These are phyloP conservation scores for Ophiosphaerella herpotricha DNA, from an alignment of 2,329 filamentous ascomycete species.

Conservation along the genomic window DNA sequence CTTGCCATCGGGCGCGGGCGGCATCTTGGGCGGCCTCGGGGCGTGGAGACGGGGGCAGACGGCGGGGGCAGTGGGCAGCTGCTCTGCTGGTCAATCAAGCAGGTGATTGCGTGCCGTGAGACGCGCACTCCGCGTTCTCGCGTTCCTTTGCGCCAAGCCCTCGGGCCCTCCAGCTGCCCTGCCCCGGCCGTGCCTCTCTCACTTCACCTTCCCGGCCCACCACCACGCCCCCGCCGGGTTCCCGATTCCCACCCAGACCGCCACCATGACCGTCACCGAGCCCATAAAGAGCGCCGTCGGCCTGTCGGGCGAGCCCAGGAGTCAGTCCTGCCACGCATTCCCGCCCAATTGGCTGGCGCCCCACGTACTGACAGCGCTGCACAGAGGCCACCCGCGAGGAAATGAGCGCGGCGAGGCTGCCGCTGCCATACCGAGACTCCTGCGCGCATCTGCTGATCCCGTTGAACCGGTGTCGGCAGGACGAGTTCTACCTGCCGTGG, in stretches of 20 bases:
- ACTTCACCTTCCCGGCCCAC: conserved; percentile 16
- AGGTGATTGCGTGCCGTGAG: conserved; percentile 20
- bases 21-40: conserved; percentile 36
- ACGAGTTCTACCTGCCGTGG: conserved; percentile 95
- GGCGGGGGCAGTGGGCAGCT: conserved; percentile 1
- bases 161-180: conserved; percentile 16
- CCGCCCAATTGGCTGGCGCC: conserved; percentile 23
- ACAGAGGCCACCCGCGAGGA: conserved; percentile 82
- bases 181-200: conserved; percentile 10
- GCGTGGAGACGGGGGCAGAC: conserved; percentile 1
- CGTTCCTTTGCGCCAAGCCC: conserved; percentile 21
- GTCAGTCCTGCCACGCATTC: conserved; percentile 33
- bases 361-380: conserved; percentile 33
- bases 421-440: conserved; percentile 89
- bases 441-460: conserved; percentile 95
- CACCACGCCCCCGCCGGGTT: conserved; percentile 12
- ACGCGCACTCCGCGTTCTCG: conserved; percentile 23
- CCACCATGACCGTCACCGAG: conserved; percentile 51
- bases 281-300: conserved; percentile 55
- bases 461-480: conserved; percentile 89
- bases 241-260: conserved; percentile 6
- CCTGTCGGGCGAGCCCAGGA: conserved; percentile 42
- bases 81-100: not conserved
- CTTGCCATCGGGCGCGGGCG: conserved; percentile 47
- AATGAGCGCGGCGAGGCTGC: conserved; percentile 89